Evolutionary conservation across 1,284 basidiomycete species (phyloP).

Genomic region (Xanthoconium separans): DNA sequence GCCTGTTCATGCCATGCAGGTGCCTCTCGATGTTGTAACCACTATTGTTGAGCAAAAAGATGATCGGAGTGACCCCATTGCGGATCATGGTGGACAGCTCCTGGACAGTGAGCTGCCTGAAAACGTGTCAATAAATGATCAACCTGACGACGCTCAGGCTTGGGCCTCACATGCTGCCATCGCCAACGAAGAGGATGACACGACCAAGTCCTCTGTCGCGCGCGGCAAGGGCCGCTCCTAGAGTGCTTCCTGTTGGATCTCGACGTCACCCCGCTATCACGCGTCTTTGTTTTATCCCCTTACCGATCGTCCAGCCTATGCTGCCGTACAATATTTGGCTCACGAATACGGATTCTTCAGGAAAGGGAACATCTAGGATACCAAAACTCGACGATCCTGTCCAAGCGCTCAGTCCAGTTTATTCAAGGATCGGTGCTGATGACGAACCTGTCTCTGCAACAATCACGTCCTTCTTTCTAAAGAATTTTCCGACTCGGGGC

Average conservation of each 20-base stretch:
- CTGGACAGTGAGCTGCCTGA: slow-evolving; percentile 71
- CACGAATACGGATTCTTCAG: slow-evolving; percentile 62
- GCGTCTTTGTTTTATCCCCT: slow-evolving; percentile 19
- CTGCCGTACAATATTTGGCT: slow-evolving; percentile 85
- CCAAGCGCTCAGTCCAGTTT: slow-evolving; percentile 23
- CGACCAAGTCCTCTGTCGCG: slow-evolving; percentile 62
- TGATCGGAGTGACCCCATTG: slow-evolving; percentile 66
- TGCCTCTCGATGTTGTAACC: slow-evolving; percentile 89
- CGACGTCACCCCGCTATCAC: slow-evolving; percentile 17
- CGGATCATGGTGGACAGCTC: slow-evolving; percentile 80
- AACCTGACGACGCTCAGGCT: slow-evolving; percentile 21
- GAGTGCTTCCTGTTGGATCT: slow-evolving; percentile 42
- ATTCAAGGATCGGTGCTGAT: background rate
- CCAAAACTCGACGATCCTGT: slow-evolving; percentile 66
- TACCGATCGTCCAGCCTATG: slow-evolving; percentile 85
- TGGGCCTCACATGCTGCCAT: slow-evolving; percentile 61
- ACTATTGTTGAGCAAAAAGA: slow-evolving; percentile 88
- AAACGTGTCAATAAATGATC: background rate
- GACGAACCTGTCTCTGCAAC: slow-evolving; percentile 77
- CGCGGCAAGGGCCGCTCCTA: slow-evolving; percentile 81
- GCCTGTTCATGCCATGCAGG: slow-evolving; percentile 63
- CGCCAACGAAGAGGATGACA: slow-evolving; percentile 85
- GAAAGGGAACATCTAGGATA: slow-evolving; percentile 77
- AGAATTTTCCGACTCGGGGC: slow-evolving; percentile 81
- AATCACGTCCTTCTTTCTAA: slow-evolving; percentile 75